Conservation (phyloP, 495 filamentous ascomycete genomes). For the Trichoderma parareesei region DNA sequence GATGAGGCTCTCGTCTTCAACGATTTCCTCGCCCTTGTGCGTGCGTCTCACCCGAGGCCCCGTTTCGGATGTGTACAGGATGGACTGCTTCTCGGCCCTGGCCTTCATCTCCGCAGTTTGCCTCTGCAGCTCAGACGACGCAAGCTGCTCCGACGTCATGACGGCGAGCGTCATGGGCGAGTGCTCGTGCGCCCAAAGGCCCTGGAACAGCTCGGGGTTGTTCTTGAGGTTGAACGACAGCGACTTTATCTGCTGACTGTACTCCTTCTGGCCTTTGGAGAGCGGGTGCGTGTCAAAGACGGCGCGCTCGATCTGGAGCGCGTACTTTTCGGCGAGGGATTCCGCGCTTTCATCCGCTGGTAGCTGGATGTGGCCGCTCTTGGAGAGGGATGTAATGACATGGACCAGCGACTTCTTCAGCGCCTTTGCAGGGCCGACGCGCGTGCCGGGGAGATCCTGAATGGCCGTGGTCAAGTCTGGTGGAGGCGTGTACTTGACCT, state of each 20-base stretch:
- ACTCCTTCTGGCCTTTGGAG: slow-evolving; percentile 25
- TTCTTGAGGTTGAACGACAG: slow-evolving; percentile 77
- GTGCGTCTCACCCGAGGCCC: slow-evolving; percentile 79
- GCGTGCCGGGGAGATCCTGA: slow-evolving; percentile 31
- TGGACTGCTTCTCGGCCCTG: slow-evolving; percentile 73
- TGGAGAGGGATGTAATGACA: slow-evolving; percentile 33
- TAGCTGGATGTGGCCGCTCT: slow-evolving; percentile 30
- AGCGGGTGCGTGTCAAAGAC: slow-evolving; percentile 37
- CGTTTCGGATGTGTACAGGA: slow-evolving; percentile 67
- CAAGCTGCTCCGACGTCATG: slow-evolving; percentile 85
- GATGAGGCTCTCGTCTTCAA: slow-evolving; percentile 54
- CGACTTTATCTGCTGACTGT: slow-evolving; percentile 39
- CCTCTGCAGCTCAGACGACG: slow-evolving; percentile 78
- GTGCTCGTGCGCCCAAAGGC: slow-evolving; percentile 61
- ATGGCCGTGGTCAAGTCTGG: slow-evolving; percentile 31
- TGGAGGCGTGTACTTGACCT: slow-evolving; percentile 26
- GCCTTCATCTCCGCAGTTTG: slow-evolving; percentile 65
- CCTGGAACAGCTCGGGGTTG: slow-evolving; percentile 69
- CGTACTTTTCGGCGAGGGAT: slow-evolving; percentile 34
- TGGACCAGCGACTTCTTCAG: slow-evolving; percentile 35
- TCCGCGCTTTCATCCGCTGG: slow-evolving; percentile 30
- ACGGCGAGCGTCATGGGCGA: slow-evolving; percentile 63
- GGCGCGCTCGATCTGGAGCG: slow-evolving; percentile 64
- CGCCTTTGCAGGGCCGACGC: slow-evolving; percentile 34
- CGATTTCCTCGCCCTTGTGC: slow-evolving; percentile 89